Evolutionary conservation across 495 filamentous ascomycete species (phyloP).

Genomic region (Darksidea phi): DNA sequence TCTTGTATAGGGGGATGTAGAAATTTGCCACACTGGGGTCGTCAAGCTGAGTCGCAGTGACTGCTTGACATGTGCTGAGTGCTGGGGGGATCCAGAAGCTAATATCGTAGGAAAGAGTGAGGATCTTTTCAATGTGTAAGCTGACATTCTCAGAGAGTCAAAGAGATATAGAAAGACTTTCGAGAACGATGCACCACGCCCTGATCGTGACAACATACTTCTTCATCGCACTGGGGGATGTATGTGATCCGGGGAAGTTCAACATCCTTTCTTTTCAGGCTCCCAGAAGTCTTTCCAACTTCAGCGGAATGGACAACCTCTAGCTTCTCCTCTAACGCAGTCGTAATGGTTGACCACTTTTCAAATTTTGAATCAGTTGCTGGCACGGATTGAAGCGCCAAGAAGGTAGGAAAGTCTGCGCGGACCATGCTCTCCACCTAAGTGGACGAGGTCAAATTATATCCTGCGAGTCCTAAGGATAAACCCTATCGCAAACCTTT

Average conservation of each 20-base stretch:
- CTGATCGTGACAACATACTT: constrained; percentile 33
- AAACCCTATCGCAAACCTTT: neutral
- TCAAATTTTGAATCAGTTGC: too few relatives aligned
- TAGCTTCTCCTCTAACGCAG: constrained; percentile 1
- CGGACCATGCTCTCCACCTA: too few relatives aligned
- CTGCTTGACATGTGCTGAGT: constrained; percentile 29
- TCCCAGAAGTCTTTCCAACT: constrained; percentile 2
- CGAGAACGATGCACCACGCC: constrained; percentile 31
- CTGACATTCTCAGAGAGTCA: neutral
- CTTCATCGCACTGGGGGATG: constrained; percentile 16
- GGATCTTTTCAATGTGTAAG: constrained; percentile 20
- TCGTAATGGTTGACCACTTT: constrained; percentile 2
- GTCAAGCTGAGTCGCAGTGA: constrained; percentile 39
- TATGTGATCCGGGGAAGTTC: neutral
- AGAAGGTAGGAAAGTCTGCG: too few relatives aligned
- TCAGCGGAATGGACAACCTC: neutral
- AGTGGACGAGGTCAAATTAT: neutral
- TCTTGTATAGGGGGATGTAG: constrained; percentile 39
- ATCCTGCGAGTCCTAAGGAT: neutral
- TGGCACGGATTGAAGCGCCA: too few relatives aligned
- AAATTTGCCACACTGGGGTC: constrained; percentile 31
- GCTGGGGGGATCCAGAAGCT: constrained; percentile 44
- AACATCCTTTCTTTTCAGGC: constrained; percentile 4
- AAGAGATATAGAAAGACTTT: constrained; percentile 1
- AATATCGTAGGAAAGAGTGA: constrained; percentile 41